Evolutionary conservation across 257 asterid species (phyloP).

Genomic region (Solanum rostratum): DNA sequence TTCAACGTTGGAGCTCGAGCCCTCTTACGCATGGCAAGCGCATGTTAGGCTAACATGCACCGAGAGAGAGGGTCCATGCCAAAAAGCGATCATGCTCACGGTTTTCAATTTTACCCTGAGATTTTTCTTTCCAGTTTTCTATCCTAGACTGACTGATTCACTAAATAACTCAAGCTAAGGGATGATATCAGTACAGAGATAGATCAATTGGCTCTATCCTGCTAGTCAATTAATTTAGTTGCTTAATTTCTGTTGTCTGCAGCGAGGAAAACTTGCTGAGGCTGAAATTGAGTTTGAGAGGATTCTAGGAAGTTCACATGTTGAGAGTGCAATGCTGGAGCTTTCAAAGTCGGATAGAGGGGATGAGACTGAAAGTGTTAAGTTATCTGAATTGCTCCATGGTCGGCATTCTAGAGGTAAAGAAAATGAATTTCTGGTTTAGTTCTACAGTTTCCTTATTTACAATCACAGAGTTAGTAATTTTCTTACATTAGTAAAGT

Average conservation of each 20-base stretch:
- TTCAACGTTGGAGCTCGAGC: background rate
- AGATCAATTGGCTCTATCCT: background rate
- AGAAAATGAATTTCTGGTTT: background rate
- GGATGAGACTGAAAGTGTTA: conserved; percentile 46
- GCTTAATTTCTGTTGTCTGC: background rate
- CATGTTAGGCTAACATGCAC: background rate
- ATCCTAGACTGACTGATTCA: background rate
- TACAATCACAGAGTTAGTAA: background rate
- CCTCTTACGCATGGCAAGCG: background rate
- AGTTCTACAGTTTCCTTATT: background rate
- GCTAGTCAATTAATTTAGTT: background rate
- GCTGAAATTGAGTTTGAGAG: conserved; percentile 75
- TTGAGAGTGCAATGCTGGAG: conserved; percentile 61
- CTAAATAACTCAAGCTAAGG: background rate
- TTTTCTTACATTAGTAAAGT: background rate
- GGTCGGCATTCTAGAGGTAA: conserved; percentile 86
- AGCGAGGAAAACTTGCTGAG: conserved; percentile 75
- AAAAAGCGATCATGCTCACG: too few species aligned
- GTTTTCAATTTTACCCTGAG: background rate
- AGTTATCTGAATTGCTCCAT: conserved; percentile 42
- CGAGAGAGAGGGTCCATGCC: background rate
- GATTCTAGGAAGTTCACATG: conserved; percentile 72
- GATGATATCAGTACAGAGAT: background rate
- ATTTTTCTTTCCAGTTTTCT: background rate
- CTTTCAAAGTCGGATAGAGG: conserved; percentile 62